Percentiles rank a stretch among this genome's conserved stretches.
phyloP scores from a whole-genome alignment of 805 yeast species.

The Candida silvatica region DNA sequence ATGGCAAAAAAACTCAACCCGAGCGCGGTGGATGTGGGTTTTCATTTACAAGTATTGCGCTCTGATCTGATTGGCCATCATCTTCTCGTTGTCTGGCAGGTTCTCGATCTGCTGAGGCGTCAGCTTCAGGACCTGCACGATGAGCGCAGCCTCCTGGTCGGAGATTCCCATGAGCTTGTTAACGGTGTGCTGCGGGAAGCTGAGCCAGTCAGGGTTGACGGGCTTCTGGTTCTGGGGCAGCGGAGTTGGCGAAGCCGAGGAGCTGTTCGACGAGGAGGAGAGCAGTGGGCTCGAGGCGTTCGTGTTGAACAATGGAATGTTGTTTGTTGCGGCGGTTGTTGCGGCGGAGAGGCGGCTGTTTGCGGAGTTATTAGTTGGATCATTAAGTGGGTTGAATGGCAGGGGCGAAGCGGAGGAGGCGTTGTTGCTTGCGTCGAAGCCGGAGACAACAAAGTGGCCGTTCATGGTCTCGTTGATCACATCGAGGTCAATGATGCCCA shows the following conservation, averaged over 20 bases:
- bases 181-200: constrained; percentile 39
- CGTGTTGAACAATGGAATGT: constrained; percentile 9
- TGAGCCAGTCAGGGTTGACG: constrained; percentile 35
- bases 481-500: constrained; percentile 67
- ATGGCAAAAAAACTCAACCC: neutral
- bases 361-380: constrained; percentile 3
- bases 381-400: constrained; percentile 4
- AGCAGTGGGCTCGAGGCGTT: neutral
- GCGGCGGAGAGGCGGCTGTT: constrained; percentile 3
- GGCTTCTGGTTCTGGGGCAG: constrained; percentile 7
- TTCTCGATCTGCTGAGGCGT: constrained; percentile 40
- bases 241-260: constrained; percentile 10
- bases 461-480: constrained; percentile 51
- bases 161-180: constrained; percentile 43
- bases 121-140: constrained; percentile 44
- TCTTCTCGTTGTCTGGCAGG: constrained; percentile 42
- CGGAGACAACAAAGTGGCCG: constrained; percentile 6
- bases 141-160: constrained; percentile 47
- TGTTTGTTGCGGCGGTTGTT: constrained; percentile 3
- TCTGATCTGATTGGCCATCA: constrained; percentile 47
- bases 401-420: constrained; percentile 4
- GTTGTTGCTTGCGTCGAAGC: neutral
- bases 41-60: constrained; percentile 42
- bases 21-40: too few relatives aligned
- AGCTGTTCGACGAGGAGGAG: constrained; percentile 11